Conservation (phyloP, 257 asterid species). For the Solanum tarapatanum region DNA sequence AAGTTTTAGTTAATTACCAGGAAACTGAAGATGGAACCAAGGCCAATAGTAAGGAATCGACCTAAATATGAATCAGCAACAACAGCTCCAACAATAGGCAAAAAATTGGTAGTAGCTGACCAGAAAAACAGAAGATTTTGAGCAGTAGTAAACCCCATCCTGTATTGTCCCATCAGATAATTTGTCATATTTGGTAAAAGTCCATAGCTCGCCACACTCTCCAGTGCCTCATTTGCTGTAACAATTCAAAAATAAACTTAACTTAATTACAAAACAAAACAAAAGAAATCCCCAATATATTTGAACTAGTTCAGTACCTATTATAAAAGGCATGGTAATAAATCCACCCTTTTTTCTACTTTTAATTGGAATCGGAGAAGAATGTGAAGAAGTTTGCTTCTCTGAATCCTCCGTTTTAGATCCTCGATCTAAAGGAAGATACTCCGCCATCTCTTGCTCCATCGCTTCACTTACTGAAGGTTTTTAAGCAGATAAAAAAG, state of each 20-base stretch:
- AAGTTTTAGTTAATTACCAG: neutral
- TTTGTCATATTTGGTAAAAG: constrained; percentile 46
- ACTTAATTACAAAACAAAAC: neutral
- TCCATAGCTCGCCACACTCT: constrained; percentile 54
- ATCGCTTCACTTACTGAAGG: neutral
- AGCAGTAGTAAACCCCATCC: constrained; percentile 28
- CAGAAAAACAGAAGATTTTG: constrained; percentile 32
- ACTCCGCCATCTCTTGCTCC: neutral
- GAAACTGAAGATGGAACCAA: neutral
- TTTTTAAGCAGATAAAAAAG: neutral
- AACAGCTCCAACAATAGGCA: constrained; percentile 20
- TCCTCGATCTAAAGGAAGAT: neutral
- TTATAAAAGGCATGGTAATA: constrained; percentile 55
- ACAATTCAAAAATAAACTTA: neutral
- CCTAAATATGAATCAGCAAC: constrained; percentile 67
- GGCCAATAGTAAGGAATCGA: constrained; percentile 23
- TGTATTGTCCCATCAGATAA: constrained; percentile 39
- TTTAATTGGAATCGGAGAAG: neutral
- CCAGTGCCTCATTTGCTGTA: constrained; percentile 58
- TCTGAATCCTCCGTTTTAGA: neutral
- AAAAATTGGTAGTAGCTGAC: constrained; percentile 55
- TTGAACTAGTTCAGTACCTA: constrained; percentile 22
- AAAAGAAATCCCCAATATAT: too few species aligned
- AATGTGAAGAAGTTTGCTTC: neutral
- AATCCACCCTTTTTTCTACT: constrained; percentile 40